These are phyloP conservation scores for Lanmaoa rubissima DNA, from an alignment of 768 basidiomycete species.

Conservation along the genomic window DNA sequence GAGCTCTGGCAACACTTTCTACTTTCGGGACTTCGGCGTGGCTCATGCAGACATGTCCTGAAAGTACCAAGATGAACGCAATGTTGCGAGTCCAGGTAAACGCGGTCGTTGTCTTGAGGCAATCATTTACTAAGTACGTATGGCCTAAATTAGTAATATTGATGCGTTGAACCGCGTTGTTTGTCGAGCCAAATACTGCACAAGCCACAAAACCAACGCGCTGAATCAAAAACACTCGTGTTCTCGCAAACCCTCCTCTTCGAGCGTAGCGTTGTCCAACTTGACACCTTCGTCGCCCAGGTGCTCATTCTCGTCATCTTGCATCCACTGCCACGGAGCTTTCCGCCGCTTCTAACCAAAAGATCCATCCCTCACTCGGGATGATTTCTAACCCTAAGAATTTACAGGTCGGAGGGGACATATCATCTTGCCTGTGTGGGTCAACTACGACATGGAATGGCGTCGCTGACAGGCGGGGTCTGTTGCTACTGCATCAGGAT, in stretches of 20 bases:
- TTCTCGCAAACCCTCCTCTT: constrained; percentile 5
- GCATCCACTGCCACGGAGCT: constrained; percentile 30
- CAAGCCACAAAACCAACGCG: constrained; percentile 7
- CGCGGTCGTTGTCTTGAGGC: too few relatives aligned
- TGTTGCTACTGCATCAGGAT: constrained; percentile 1
- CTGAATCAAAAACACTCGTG: not conserved
- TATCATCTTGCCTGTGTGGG: constrained; percentile 25
- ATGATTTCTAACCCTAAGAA: constrained; percentile 66
- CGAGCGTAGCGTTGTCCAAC: constrained; percentile 20
- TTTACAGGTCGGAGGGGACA: constrained; percentile 34
- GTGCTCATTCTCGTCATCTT: constrained; percentile 35
- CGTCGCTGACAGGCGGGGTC: constrained; percentile 19
- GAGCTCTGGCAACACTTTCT: too few relatives aligned
- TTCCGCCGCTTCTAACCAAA: constrained; percentile 47
- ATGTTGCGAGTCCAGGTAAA: too few relatives aligned
- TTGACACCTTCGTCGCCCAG: constrained; percentile 46
- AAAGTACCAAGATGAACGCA: too few relatives aligned
- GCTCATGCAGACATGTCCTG: too few relatives aligned
- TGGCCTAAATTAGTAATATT: too few relatives aligned
- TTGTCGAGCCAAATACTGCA: constrained; percentile 25
- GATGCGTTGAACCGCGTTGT: constrained; percentile 11
- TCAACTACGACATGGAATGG: constrained; percentile 19
- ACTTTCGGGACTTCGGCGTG: too few relatives aligned
- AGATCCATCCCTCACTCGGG: constrained; percentile 43
- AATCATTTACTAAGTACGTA: too few relatives aligned